Base-by-base conservation (phyloP, 306 rosid species). In the Rubus idaeus region DNA sequence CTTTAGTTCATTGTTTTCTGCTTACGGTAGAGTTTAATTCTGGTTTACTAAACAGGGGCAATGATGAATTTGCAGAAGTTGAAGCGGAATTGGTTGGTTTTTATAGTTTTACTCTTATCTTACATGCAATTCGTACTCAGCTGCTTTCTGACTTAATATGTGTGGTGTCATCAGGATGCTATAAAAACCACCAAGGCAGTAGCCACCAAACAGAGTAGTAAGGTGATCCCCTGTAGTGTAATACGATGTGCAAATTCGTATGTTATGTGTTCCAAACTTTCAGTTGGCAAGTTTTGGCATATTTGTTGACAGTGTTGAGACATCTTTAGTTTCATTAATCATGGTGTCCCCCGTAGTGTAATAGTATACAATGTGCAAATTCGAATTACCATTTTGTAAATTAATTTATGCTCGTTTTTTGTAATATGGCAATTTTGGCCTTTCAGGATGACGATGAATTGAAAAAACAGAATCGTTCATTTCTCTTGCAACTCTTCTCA, bases 1-100 rank as follows among this genome's bases (percentile, higher is more conserved):
- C 67, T 80, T 46, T 21, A 49, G 39, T 52, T 56, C 41, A 60
- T 76, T 44, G 49, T 78, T 78, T 79, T 63, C 75, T 58, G 23
- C 37, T 64, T 67, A 45, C 52, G 57, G 75, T 63, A 52, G 68
- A 67, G 52, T 23, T 56, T 76, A 26, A 79, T 81, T 58, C 51
- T 81, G 51, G 39, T 83, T 90, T 71, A 49, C 77, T 70, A 57
- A 20, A 74, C 89, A 95, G 97, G 84, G 98, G 90, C 37, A 51
- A 85, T 5, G 97, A 90, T 79, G 97, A 95, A 72, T 81, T 95
- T 72, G 97, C 97, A 77, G 98, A 95, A 90, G 98, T 90, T 70
- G 97, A 95, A 90, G 97, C 91, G 46, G 37, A 92, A 84, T 75
- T 92, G 97, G 98, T 92, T 77, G 57, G 86, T 73, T 68, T 80